Conservation (phyloP, 257 asterid genomes). For the Ballota nigra region DNA sequence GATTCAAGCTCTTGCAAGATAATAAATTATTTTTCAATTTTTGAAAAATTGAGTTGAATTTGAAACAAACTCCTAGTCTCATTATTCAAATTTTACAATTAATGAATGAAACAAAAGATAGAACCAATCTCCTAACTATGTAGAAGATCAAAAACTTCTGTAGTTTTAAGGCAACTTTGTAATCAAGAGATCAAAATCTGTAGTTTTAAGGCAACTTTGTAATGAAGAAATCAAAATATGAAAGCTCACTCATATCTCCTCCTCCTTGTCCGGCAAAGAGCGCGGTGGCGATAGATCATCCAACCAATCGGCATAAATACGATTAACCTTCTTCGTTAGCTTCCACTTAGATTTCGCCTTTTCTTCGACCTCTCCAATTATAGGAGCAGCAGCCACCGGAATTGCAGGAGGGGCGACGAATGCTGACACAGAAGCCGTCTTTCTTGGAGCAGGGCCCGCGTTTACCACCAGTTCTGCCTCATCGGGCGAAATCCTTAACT, state of each 20-base stretch:
- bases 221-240: background rate
- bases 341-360: constrained; percentile 52
- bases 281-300: constrained; percentile 53
- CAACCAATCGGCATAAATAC: constrained; percentile 74
- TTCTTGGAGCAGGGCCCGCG: constrained; percentile 27
- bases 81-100: constrained; percentile 7
- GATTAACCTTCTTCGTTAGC: constrained; percentile 49
- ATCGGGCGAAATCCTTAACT: constrained; percentile 32
- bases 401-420: constrained; percentile 13
- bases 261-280: constrained; percentile 31
- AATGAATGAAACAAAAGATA: background rate
- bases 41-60: background rate
- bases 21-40: too few species aligned
- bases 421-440: constrained; percentile 26
- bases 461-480: constrained; percentile 34
- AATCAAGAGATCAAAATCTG: background rate
- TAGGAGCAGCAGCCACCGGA: constrained; percentile 25
- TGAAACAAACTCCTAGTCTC: background rate
- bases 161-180: background rate
- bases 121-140: background rate
- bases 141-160: background rate
- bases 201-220: background rate
- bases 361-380: constrained; percentile 28
- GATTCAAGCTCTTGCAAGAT: too few species aligned
- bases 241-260: background rate